Base-by-base conservation (phyloP, 352 stramenopile genomes). In the Blastocystis sp. region DNA sequence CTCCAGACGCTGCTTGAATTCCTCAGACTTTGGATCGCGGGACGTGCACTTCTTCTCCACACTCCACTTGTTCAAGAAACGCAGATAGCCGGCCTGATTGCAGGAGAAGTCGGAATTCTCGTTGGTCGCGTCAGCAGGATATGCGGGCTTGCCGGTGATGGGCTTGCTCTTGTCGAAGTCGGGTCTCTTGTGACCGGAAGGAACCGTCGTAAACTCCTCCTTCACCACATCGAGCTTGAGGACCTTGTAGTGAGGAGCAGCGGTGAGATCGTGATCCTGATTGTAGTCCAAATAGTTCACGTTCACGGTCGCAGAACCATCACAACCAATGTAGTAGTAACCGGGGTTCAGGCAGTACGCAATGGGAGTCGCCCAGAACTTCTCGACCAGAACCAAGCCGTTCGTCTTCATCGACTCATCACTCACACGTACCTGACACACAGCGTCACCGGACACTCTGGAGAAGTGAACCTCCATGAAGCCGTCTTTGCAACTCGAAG, bases 141-240 rank as follows among this genome's bases (percentile, higher is more conserved):
- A 80, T 37, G 69, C 69, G 31, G 39, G 69, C 69, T 80, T 61
- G 12, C 69, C 69, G 26, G 69, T 80, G 6, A 80, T 35, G 62
- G 69, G 69, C 69, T 80, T 80, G 69, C 69, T 80, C 69, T 80
- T 80, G 26, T 80, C 69, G 69, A 80, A 33, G 21, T 80, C 69
- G 26, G 69, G 69, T 24, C 35, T 63, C 37, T 37, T 80, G 39
- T 80, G 69, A n/a, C 50, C 39, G 21, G 61, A 35, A 62, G 69
- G 69, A 50, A 80, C 63, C 9, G 31, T 63, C 21, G 69, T 80
- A 35, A 35, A 80, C 13, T 50, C 6, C 69, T 63, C 69, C 16
- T 31, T 29, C 29, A 63, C 50, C 29, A 63, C 16, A 19, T 80
- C 69, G 37, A 80, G 39, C 21, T 60, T 63, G 16, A 80, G 39